phyloP scores from a whole-genome alignment of 768 basidiomycete species.

The Termitomyces sp. region DNA sequence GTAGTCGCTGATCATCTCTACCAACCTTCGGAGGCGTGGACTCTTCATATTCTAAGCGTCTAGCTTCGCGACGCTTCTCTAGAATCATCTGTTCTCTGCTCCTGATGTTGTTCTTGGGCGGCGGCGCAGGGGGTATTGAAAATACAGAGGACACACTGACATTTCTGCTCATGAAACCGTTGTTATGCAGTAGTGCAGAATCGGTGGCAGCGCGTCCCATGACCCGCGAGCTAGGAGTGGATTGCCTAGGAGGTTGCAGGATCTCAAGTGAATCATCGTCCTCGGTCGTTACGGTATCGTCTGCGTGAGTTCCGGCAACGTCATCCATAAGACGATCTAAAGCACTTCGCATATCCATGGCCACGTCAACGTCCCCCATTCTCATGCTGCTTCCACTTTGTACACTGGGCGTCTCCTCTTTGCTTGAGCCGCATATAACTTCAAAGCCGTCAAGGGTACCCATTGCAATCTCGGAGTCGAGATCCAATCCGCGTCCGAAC shows the following conservation, averaged over 20 bases:
- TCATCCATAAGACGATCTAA: slow-evolving; percentile 72
- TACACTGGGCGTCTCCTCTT: slow-evolving; percentile 17
- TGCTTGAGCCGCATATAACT: background rate
- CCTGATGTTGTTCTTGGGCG: slow-evolving; percentile 63
- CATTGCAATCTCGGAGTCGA: slow-evolving; percentile 4
- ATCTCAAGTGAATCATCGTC: slow-evolving; percentile 35
- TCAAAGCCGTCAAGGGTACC: slow-evolving; percentile 4
- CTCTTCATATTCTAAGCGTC: slow-evolving; percentile 47
- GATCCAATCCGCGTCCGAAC: slow-evolving; percentile 36
- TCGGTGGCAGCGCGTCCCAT: slow-evolving; percentile 52
- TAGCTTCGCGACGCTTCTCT: slow-evolving; percentile 62
- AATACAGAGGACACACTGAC: slow-evolving; percentile 37
- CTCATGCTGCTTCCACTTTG: slow-evolving; percentile 23
- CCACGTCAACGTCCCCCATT: slow-evolving; percentile 49
- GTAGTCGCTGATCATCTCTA: slow-evolving; percentile 17
- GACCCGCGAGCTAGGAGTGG: slow-evolving; percentile 9
- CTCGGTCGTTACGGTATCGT: slow-evolving; percentile 38
- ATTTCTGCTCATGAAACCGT: slow-evolving; percentile 33
- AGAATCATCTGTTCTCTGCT: slow-evolving; percentile 63
- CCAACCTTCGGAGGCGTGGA: slow-evolving; percentile 14
- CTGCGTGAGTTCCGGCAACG: slow-evolving; percentile 40
- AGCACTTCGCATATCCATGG: slow-evolving; percentile 69
- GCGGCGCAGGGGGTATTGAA: slow-evolving; percentile 41
- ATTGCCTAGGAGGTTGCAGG: slow-evolving; percentile 15
- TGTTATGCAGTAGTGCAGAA: slow-evolving; percentile 34